Percentiles rank a stretch among this genome's conserved stretches.
phyloP scores from a whole-genome alignment of 1,139 yeast species.

The Kodamaea plutei region DNA sequence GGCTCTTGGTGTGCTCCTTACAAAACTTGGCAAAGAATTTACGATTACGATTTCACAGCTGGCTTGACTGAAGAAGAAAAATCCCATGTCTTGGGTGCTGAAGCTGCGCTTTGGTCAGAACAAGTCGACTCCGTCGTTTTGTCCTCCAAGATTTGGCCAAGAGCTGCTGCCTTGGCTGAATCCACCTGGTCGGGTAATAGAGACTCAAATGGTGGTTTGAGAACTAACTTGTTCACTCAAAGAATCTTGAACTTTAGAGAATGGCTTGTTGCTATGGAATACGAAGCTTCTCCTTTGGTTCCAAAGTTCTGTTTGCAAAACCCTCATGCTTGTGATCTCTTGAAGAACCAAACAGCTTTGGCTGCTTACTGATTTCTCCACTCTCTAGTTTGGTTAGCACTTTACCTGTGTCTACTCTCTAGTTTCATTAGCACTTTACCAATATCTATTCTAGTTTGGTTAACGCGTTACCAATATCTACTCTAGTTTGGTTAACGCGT shows the following conservation, averaged over 20 bases:
- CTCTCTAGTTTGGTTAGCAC: not conserved
- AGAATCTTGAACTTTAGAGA: constrained; percentile 44
- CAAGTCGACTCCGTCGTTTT: constrained; percentile 37
- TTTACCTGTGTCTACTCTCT: no score
- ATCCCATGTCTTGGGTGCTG: constrained; percentile 40
- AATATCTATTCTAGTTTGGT: no score
- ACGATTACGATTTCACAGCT: constrained; percentile 34
- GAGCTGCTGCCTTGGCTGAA: constrained; percentile 48
- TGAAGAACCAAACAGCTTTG: constrained; percentile 13
- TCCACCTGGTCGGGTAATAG: constrained; percentile 44
- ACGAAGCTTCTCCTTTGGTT: constrained; percentile 35
- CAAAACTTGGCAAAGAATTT: constrained; percentile 48
- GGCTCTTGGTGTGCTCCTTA: constrained; percentile 52
- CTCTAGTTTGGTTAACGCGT: no score
- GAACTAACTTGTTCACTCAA: constrained; percentile 33
- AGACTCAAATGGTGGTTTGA: constrained; percentile 25
- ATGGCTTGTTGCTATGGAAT: constrained; percentile 36
- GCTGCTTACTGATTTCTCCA: no score
- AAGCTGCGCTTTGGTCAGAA: constrained; percentile 46
- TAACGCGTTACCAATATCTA: no score
- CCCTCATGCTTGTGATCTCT: constrained; percentile 41
- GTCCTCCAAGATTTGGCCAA: constrained; percentile 45
- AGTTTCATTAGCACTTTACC: not conserved
- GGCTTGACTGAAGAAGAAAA: constrained; percentile 32
- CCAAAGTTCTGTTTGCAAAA: constrained; percentile 38